A percentile compares a stretch with the other conserved stretches of the same genome.
Evolutionary conservation across 1,139 yeast species (phyloP).

Genomic region (Ogataea hybrid): DNA sequence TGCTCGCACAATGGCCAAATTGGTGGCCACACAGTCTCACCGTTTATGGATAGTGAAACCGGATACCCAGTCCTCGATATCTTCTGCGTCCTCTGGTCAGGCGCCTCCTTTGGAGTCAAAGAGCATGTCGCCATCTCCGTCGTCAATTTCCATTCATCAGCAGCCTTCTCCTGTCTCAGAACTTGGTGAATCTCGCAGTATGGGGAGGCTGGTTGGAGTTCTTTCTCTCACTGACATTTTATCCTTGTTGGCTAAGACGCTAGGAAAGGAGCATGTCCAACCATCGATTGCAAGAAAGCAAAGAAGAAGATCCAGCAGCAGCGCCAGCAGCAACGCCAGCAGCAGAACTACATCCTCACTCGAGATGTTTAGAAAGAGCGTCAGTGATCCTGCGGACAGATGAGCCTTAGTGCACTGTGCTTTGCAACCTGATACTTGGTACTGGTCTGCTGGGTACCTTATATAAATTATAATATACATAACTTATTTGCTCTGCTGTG

Average conservation of each 20-base stretch:
- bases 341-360: conserved; percentile 32
- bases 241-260: conserved; percentile 71
- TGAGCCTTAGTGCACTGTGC: background rate
- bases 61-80: conserved; percentile 19
- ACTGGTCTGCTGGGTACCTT: background rate
- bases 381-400: conserved; percentile 25
- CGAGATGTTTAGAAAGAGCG: conserved; percentile 35
- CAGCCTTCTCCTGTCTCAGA: conserved; percentile 19
- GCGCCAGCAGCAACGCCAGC: no score
- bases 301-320: conserved; percentile 64
- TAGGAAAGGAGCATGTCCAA: conserved; percentile 63
- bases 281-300: conserved; percentile 85
- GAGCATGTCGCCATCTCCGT: conserved; percentile 15
- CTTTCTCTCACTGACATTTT: conserved; percentile 87
- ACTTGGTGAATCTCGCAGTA: conserved; percentile 39
- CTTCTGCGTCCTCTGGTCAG: conserved; percentile 17
- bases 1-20: conserved; percentile 87
- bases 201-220: conserved; percentile 85
- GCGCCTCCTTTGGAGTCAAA: conserved; percentile 13
- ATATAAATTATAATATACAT: conserved; percentile 2
- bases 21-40: conserved; percentile 93
- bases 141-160: conserved; percentile 20
- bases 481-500: background rate
- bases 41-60: conserved; percentile 90
- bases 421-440: background rate